phyloP scores from a whole-genome alignment of 257 asterid genomes.

The Vinca minor region DNA sequence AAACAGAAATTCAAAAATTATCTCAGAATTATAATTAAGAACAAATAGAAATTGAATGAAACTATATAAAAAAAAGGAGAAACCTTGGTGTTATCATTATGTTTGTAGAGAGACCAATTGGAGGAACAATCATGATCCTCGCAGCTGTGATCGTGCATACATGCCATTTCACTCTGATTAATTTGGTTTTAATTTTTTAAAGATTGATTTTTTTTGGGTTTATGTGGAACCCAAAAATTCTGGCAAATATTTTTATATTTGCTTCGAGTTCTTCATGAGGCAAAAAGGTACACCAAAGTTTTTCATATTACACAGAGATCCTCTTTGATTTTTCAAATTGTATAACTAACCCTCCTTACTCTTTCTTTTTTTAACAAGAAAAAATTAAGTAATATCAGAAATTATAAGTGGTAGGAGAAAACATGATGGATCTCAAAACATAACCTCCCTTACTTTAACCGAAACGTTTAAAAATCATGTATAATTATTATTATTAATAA shows the following conservation, averaged over 20 bases:
- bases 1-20: not conserved
- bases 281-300: no score
- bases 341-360: no score
- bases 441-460: no score
- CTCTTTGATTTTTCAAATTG: no score
- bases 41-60: not conserved
- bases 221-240: not conserved
- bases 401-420: no score
- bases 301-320: no score
- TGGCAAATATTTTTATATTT: not conserved
- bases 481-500: no score
- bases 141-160: conserved; percentile 97
- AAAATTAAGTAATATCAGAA: no score
- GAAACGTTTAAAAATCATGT: no score
- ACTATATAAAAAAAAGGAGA: not conserved
- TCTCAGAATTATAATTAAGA: not conserved
- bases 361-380: no score
- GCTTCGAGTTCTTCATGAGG: no score
- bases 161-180: conserved; percentile 40
- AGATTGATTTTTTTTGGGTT: not conserved
- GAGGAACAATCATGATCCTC: conserved; percentile 90
- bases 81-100: conserved; percentile 80
- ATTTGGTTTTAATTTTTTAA: not conserved
- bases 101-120: conserved; percentile 89
- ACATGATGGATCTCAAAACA: no score